Evolutionary conservation across 2,329 filamentous ascomycete genomes (phyloP).

Genomic region (Pestalotiopsis fici): DNA sequence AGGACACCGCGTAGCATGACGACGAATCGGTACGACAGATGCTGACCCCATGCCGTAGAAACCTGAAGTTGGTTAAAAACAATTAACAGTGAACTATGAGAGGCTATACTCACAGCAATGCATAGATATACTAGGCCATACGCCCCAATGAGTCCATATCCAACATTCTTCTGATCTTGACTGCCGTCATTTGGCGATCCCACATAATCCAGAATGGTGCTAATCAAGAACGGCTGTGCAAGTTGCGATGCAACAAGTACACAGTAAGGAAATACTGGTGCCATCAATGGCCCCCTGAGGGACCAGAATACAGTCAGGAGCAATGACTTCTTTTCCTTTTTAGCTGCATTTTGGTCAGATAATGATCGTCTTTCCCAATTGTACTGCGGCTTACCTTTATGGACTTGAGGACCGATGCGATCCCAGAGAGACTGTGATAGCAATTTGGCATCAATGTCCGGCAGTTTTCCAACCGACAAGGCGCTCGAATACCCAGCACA

Average conservation of each 20-base stretch:
- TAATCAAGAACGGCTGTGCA: slow-evolving; percentile 32
- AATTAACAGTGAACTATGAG: neutral
- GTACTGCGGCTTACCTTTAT: slow-evolving; percentile 4
- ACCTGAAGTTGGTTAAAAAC: slow-evolving; percentile 2
- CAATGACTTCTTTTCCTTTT: neutral
- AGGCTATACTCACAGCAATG: slow-evolving; percentile 21
- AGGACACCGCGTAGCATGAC: slow-evolving; percentile 30
- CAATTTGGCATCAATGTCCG: slow-evolving; percentile 12
- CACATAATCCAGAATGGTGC: slow-evolving; percentile 14
- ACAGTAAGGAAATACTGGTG: slow-evolving; percentile 24
- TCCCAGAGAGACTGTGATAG: slow-evolving; percentile 6
- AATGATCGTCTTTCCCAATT: no score
- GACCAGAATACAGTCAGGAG: slow-evolving; percentile 5
- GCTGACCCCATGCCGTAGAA: slow-evolving; percentile 31
- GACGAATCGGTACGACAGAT: slow-evolving; percentile 31
- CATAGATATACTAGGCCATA: slow-evolving; percentile 33
- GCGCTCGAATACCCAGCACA: slow-evolving; percentile 12
- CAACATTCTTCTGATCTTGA: slow-evolving; percentile 17
- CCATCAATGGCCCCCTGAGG: slow-evolving; percentile 11
- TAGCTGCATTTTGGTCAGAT: neutral
- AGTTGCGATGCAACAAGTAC: slow-evolving; percentile 27
- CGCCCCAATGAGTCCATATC: slow-evolving; percentile 33
- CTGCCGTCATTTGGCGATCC: slow-evolving; percentile 4
- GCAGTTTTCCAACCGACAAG: slow-evolving; percentile 14
- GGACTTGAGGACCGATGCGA: neutral